Evolutionary conservation across 768 basidiomycete genomes (phyloP).

Genomic region (Dioszegia aurantiaca): DNA sequence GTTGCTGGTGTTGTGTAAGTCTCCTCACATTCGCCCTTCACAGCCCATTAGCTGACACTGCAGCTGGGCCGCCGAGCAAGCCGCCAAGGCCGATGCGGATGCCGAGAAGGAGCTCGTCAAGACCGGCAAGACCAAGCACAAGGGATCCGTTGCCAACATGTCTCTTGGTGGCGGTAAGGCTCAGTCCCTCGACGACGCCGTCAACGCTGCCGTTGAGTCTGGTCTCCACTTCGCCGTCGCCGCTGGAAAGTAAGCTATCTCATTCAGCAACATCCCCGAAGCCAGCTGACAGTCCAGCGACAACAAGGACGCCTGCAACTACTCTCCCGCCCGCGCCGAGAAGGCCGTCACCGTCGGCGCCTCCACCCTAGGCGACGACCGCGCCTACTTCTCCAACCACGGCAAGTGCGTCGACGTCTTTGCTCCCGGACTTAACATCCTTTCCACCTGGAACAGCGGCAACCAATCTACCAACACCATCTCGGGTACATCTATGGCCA

Average conservation of each 20-base stretch:
- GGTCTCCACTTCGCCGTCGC: constrained; percentile 97
- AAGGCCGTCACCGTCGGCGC: constrained; percentile 94
- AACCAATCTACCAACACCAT: constrained; percentile 66
- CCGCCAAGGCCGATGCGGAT: constrained; percentile 58
- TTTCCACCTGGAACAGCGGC: constrained; percentile 77
- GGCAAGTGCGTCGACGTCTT: constrained; percentile 90
- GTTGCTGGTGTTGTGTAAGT: constrained; percentile 68
- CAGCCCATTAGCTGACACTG: constrained; percentile 2
- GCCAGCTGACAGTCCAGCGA: constrained; percentile 58
- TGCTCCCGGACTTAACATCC: constrained; percentile 84
- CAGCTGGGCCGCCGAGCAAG: constrained; percentile 63
- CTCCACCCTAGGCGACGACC: constrained; percentile 54
- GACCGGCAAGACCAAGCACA: constrained; percentile 78
- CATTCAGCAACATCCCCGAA: not conserved
- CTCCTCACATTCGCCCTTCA: not conserved
- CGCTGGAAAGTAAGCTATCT: constrained; percentile 61
- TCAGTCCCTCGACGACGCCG: constrained; percentile 72
- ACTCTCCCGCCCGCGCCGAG: constrained; percentile 85
- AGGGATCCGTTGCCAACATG: constrained; percentile 81
- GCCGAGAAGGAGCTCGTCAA: constrained; percentile 66
- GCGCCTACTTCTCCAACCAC: constrained; percentile 74
- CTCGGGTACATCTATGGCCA: constrained; percentile 67
- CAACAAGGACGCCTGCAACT: constrained; percentile 83
- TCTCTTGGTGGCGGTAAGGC: constrained; percentile 95
- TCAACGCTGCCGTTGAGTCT: constrained; percentile 74